Evolutionary conservation across 768 basidiomycete genomes (phyloP), one percentile per base, ranked within the genome.

Genomic region (Pleurotus salmoneostramineus): DNA sequence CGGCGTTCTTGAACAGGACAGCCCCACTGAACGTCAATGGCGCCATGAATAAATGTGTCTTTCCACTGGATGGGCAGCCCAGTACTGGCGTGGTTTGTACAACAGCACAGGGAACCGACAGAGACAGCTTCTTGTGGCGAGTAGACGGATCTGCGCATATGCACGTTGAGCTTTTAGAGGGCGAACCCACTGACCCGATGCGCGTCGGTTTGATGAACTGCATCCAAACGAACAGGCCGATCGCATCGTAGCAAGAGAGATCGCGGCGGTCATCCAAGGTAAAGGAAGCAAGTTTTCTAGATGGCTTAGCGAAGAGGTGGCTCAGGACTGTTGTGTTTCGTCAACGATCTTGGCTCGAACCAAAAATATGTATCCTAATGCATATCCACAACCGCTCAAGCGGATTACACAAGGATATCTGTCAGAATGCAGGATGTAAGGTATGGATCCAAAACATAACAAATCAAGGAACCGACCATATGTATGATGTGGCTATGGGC

Each of bases 111-210:
- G 82, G 81, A 0, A 68, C 75, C 0, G 83, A 71, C 14, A 64
- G 70, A 12, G 85, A 86, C 61, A 86, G 85, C 64, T 87, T 77
- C 71, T 65, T 85, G 47, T 87, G 85, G 85, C 83, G 62, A 52
- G 80, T 65, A 11, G 3, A 8, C 40, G 2, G 40, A 8, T n/a
- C 1, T n/a, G 21, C 21, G 21, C 21, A 27, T 27, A 3, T 3
- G 21, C 21, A 27, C 21, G 21, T 8, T 34, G 15, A 43, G 0
- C 62, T 1, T 12, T 27, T 27, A 1, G 21, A 27, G 21, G 21
- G 21, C 21, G 3, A 27, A 27, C 1, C 21, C 21, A 27, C 36
- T 40, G 40, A 21, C 11, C 2, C 31, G 14, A 48, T 6, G 17
- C n/a, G 8, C 65, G n/a, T 50, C 74, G 72, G 81, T 81, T 68